These are phyloP conservation scores for Cyberlindnera lachancei DNA, from an alignment of 805 yeast genomes.

Conservation along the genomic window DNA sequence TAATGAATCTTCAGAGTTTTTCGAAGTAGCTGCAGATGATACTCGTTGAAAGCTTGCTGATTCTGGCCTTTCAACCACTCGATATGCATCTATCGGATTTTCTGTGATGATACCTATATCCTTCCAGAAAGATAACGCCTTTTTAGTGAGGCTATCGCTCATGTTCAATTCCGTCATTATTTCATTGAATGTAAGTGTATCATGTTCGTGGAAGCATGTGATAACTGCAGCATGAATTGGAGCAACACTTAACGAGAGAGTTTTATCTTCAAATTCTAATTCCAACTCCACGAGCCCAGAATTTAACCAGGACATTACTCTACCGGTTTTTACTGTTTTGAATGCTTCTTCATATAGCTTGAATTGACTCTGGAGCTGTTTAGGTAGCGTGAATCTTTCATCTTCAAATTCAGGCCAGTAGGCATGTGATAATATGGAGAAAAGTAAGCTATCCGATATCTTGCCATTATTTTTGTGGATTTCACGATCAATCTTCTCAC, in stretches of 20 bases:
- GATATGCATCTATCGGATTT: too few relatives aligned
- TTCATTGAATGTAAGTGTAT: constrained; percentile 23
- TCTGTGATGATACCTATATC: constrained; percentile 43
- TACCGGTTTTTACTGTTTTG: constrained; percentile 41
- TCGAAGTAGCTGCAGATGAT: neutral
- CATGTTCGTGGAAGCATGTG: constrained; percentile 32
- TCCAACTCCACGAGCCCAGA: constrained; percentile 58
- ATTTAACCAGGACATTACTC: constrained; percentile 48
- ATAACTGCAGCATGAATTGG: constrained; percentile 69
- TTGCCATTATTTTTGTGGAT: constrained; percentile 24
- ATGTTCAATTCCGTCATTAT: constrained; percentile 33
- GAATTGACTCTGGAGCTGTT: constrained; percentile 32
- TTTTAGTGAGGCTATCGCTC: constrained; percentile 31
- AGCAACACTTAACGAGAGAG: constrained; percentile 38
- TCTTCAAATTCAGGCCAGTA: constrained; percentile 63
- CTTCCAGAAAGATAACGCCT: constrained; percentile 56
- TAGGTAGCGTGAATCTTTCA: constrained; percentile 36
- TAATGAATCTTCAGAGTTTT: neutral
- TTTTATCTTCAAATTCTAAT: constrained; percentile 44
- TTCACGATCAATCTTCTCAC: constrained; percentile 37
- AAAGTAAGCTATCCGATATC: constrained; percentile 31
- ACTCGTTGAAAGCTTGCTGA: too few relatives aligned
- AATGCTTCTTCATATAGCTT: constrained; percentile 38
- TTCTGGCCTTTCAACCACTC: too few relatives aligned
- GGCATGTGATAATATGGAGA: constrained; percentile 63